A percentile compares a stretch with the other conserved stretches of the same genome.
These are phyloP conservation scores for Eragrostis curvula DNA, from an alignment of 176 grass and related monocot genomes.

Conservation along the genomic window DNA sequence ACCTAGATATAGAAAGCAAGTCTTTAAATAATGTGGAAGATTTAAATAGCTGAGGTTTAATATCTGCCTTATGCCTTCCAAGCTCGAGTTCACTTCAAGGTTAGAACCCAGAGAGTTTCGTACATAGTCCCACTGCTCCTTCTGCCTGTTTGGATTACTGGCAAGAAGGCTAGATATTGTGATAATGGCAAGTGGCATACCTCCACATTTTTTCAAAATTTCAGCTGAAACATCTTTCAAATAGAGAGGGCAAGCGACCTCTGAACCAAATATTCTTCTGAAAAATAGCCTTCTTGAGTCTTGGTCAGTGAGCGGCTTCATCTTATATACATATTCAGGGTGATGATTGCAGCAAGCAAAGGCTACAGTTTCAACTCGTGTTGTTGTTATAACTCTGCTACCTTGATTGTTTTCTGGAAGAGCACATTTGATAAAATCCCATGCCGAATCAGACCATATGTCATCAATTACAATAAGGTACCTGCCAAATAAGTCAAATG, in stretches of 20 bases:
- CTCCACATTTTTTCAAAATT: constrained; percentile 3
- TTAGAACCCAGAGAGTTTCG: too few species aligned
- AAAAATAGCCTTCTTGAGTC: background rate
- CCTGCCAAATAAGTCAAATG: too few species aligned
- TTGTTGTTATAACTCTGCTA: constrained; percentile 20
- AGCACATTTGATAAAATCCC: constrained; percentile 8
- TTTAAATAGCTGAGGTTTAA: too few species aligned
- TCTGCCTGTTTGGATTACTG: background rate
- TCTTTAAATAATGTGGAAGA: too few species aligned
- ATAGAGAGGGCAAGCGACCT: background rate
- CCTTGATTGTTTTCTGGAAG: background rate
- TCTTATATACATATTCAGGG: background rate
- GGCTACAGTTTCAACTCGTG: background rate
- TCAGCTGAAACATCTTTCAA: background rate
- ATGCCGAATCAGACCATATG: background rate
- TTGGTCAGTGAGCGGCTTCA: background rate
- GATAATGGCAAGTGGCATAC: constrained; percentile 19
- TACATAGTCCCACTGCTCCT: too few species aligned
- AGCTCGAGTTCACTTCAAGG: too few species aligned
- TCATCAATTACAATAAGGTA: too few species aligned
- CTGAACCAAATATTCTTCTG: constrained; percentile 30
- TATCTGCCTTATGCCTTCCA: too few species aligned
- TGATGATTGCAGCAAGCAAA: background rate
- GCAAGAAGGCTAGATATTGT: constrained; percentile 6
- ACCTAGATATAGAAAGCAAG: too few species aligned